Evolutionary conservation across 768 basidiomycete species (phyloP).

Genomic region (Crucibulum laeve): DNA sequence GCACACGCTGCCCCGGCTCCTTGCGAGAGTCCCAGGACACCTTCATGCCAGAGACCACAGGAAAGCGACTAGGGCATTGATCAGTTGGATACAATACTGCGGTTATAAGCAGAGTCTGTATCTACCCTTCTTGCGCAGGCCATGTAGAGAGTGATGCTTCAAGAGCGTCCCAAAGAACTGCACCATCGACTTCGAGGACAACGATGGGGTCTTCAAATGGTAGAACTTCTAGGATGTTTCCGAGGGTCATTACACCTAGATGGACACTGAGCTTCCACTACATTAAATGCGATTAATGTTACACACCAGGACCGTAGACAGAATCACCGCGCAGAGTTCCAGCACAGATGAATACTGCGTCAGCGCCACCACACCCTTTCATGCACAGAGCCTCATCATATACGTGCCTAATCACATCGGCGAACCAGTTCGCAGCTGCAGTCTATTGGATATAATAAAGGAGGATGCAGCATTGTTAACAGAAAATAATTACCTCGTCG

Average conservation of each 20-base stretch:
- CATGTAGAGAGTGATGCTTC: constrained; percentile 72
- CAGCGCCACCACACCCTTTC: constrained; percentile 59
- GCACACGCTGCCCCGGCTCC: constrained; percentile 66
- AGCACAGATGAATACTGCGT: constrained; percentile 78
- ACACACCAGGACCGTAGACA: constrained; percentile 72
- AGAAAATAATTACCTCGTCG: constrained; percentile 44
- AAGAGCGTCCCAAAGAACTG: constrained; percentile 73
- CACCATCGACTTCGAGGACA: constrained; percentile 76
- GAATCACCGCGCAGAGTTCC: constrained; percentile 87
- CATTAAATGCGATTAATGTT: neutral
- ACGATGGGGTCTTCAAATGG: constrained; percentile 86
- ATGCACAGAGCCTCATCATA: constrained; percentile 69
- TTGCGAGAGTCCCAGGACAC: constrained; percentile 84
- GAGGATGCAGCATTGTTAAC: neutral
- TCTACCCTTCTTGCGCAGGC: constrained; percentile 89
- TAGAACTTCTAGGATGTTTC: constrained; percentile 84
- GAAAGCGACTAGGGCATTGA: constrained; percentile 91
- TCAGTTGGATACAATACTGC: too few species aligned
- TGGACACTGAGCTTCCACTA: neutral
- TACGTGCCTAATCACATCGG: constrained; percentile 78
- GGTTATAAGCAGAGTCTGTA: neutral
- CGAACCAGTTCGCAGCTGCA: constrained; percentile 76
- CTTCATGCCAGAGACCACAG: constrained; percentile 78
- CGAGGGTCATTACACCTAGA: constrained; percentile 72
- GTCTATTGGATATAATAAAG: constrained; percentile 36